These are phyloP conservation scores for Epichloe bromicola DNA, from an alignment of 2,329 filamentous ascomycete genomes.

Conservation along the genomic window DNA sequence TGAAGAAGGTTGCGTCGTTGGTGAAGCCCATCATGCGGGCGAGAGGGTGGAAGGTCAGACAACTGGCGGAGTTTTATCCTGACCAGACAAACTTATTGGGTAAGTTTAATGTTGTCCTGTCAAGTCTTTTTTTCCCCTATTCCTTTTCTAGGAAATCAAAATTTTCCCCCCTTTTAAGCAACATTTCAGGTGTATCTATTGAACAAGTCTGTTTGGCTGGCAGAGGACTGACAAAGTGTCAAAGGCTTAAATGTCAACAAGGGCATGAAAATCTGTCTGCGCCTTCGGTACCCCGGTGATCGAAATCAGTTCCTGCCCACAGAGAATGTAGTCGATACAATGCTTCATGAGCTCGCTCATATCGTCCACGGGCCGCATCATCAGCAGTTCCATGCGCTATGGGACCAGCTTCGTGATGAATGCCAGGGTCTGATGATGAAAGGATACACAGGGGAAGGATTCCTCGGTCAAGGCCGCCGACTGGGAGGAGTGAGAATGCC, in stretches of 20 bases:
- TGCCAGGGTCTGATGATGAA: slow-evolving; percentile 62
- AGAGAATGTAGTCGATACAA: slow-evolving; percentile 74
- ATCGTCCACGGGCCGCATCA: slow-evolving; percentile 78
- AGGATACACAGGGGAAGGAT: slow-evolving; percentile 84
- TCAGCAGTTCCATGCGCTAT: slow-evolving; percentile 67
- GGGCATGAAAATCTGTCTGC: slow-evolving; percentile 68
- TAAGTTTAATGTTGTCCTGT: slow-evolving; percentile 14
- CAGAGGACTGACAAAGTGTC: background rate
- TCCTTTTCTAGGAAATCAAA: too few relatives aligned
- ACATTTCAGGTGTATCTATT: background rate
- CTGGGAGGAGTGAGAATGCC: slow-evolving; percentile 59
- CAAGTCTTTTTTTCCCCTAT: background rate
- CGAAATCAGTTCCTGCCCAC: slow-evolving; percentile 64
- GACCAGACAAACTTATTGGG: slow-evolving; percentile 60
- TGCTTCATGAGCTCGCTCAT: slow-evolving; percentile 90
- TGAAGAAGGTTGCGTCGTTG: slow-evolving; percentile 72
- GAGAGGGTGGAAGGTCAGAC: slow-evolving; percentile 63
- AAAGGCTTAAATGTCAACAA: slow-evolving; percentile 62
- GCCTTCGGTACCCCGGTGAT: slow-evolving; percentile 66
- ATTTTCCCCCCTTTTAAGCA: background rate
- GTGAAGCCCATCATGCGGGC: slow-evolving; percentile 94
- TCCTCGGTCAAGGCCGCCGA: slow-evolving; percentile 60
- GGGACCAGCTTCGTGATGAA: slow-evolving; percentile 82
- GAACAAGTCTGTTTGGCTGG: background rate
- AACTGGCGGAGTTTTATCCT: slow-evolving; percentile 78